Evolutionary conservation across 306 rosid genomes (phyloP), one percentile per base, ranked within the genome.

Genomic region (Trichosanthes cucumerina): DNA sequence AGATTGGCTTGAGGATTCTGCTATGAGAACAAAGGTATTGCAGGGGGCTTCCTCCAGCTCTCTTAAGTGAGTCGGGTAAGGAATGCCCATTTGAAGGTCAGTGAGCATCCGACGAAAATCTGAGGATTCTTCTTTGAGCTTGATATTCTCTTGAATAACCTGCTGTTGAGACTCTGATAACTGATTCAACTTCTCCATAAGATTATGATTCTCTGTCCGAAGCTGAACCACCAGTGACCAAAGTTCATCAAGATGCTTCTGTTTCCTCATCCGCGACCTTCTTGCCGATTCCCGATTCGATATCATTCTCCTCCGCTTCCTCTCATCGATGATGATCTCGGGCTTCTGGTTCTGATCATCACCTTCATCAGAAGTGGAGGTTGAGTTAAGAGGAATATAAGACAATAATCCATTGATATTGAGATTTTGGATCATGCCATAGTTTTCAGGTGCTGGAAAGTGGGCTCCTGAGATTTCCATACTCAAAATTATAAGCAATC

Each of bases 211-310:
- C 56, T 73, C 77, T 3, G 44, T 49, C 14, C 58, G 44, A 49
- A 73, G 77, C 19, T 28, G 59, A 73, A 49, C 28, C 60, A 73
- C 77, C 16, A 73, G 5, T 2, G 77, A 73, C 77, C 77, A 73
- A 47, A 73, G 77, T 49, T 73, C 59, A 49, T 73, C 77, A 49
- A 73, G 77, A 73, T 73, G 77, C 26, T 73, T 73, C 77, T 49
- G 77, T 46, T 73, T 73, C 60, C 77, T 73, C 77, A 73, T 49
- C 44, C 77, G 77, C 0, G 77, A 73, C 77, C 77, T 47, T 4
- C 77, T 57, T 7, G 77, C 77, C 18, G 77, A 73, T 49, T 73
- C 77, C 39, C 77, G 28, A 49, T 73, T 73, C 16, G 77, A 73
- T 23, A 73, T 31, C 77, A 47, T 73, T 73, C 77, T 47, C 77